Conservation (phyloP, 2,329 filamentous ascomycete species). For the Xylariaceae sp. region DNA sequence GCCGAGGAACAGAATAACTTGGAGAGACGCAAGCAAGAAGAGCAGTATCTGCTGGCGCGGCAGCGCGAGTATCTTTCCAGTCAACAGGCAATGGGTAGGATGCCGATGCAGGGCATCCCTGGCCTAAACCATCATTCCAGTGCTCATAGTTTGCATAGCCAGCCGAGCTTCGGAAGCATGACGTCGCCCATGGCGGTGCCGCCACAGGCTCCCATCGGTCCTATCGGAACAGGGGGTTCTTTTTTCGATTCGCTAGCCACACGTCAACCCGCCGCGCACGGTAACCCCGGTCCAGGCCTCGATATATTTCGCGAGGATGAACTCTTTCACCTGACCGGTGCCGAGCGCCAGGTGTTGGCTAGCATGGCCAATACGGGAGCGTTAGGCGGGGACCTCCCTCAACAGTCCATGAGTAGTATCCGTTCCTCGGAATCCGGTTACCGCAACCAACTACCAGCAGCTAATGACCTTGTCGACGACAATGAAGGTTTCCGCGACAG, state of each 20-base stretch:
- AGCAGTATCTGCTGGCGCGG: slow-evolving; percentile 93
- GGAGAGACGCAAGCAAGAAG: slow-evolving; percentile 94
- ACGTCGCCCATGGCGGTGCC: slow-evolving; percentile 70
- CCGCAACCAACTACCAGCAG: slow-evolving; percentile 46
- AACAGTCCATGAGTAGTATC: slow-evolving; percentile 40
- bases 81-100: slow-evolving; percentile 73
- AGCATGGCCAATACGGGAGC: slow-evolving; percentile 36
- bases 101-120: slow-evolving; percentile 57
- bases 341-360: slow-evolving; percentile 52
- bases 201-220: slow-evolving; percentile 51
- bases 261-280: slow-evolving; percentile 36
- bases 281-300: slow-evolving; percentile 43
- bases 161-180: slow-evolving; percentile 94
- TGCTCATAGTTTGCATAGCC: slow-evolving; percentile 91
- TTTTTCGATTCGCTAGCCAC: slow-evolving; percentile 64
- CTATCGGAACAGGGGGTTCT: slow-evolving; percentile 57
- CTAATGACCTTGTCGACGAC: slow-evolving; percentile 51
- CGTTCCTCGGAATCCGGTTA: slow-evolving; percentile 37
- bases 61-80: slow-evolving; percentile 91
- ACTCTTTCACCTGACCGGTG: slow-evolving; percentile 57
- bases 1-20: slow-evolving; percentile 97
- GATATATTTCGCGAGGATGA: slow-evolving; percentile 69
- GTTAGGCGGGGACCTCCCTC: slow-evolving; percentile 33
- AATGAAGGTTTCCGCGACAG: slow-evolving; percentile 63
- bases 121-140: slow-evolving; percentile 87